These are phyloP conservation scores for Populus nigra DNA, from an alignment of 345 rosid genomes.

Conservation along the genomic window DNA sequence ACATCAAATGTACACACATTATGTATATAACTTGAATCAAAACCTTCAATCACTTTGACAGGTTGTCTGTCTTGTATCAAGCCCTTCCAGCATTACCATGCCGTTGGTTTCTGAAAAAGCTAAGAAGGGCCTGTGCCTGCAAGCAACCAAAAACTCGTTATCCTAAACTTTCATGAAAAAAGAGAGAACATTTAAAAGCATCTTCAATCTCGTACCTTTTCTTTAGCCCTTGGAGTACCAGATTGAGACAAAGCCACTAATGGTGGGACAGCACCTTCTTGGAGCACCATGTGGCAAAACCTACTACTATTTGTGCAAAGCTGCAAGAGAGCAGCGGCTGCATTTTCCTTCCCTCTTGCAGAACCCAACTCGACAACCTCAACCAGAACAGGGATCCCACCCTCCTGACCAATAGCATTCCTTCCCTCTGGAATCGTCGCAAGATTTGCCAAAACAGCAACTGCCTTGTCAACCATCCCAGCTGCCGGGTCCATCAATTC, in stretches of 20 bases:
- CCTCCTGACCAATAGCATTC: conserved; percentile 69
- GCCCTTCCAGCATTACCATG: conserved; percentile 66
- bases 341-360: conserved; percentile 87
- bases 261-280: conserved; percentile 95
- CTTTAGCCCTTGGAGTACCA: conserved; percentile 90
- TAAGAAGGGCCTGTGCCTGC: conserved; percentile 88
- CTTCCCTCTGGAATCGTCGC: conserved; percentile 78
- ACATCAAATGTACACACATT: conserved; percentile 40
- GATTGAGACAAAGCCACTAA: conserved; percentile 78
- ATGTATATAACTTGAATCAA: conserved; percentile 23
- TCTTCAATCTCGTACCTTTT: conserved; percentile 51
- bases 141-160: conserved; percentile 10
- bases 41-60: conserved; percentile 19
- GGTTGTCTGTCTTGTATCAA: conserved; percentile 32
- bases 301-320: conserved; percentile 59
- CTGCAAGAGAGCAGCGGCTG: conserved; percentile 87
- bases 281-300: conserved; percentile 66
- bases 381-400: conserved; percentile 79
- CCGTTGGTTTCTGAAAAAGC: conserved; percentile 71
- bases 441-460: conserved; percentile 87
- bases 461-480: conserved; percentile 95
- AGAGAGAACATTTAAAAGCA: neutral
- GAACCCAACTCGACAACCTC: conserved; percentile 97
- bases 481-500: conserved; percentile 89
- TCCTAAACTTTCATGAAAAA: neutral